Evolutionary conservation across 2,329 filamentous ascomycete species (phyloP), one percentile per base, ranked within the genome.

Genomic region (Atkinsonella hypoxylon): DNA sequence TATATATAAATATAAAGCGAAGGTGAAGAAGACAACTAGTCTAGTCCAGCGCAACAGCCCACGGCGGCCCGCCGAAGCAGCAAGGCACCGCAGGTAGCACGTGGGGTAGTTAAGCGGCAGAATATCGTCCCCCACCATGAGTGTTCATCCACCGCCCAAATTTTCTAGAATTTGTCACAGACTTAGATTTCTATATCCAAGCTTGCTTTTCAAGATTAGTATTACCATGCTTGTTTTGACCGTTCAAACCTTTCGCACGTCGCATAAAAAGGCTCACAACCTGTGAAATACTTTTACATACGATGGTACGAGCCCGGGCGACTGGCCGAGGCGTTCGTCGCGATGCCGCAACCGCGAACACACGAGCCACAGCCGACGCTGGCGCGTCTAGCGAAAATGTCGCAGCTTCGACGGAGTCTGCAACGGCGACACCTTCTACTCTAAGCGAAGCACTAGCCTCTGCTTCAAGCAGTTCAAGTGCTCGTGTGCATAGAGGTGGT

Each of bases 281-380:
- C 26, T 26, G 26, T 17, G 41, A 31, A 44, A 15, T 12, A 8
- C 13, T 18, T 38, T n/a, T 4, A 2, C 11, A 44, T 43, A 54
- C 31, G 26, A 69, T 69, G 66, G 60, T 61, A 50, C 61, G 66
- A 50, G 65, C 63, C 32, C 60, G 66, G 55, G 57, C 61, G 43
- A 51, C 62, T 34, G 60, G 58, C 41, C 59, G 65, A 50, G 65
- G 65, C 34, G 62, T 55, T 48, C 63, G 64, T 34, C 56, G 66
- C 58, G 62, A 61, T 30, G 58, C 58, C 39, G 58, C 62, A 45
- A 49, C 61, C n/a, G 56, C 59, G 40, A 58, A 57, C 34, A 45
- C 38, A 32, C 45, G 53, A 46, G 30, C 47, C 32, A 7, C 48
- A 12, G 57, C 51, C 58, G 63, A 43, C 51, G 64, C 57, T 58